A percentile compares a stretch with the other conserved stretches of the same genome.
Conservation (phyloP, 306 rosid species). For the Arachis stenosperma region DNA sequence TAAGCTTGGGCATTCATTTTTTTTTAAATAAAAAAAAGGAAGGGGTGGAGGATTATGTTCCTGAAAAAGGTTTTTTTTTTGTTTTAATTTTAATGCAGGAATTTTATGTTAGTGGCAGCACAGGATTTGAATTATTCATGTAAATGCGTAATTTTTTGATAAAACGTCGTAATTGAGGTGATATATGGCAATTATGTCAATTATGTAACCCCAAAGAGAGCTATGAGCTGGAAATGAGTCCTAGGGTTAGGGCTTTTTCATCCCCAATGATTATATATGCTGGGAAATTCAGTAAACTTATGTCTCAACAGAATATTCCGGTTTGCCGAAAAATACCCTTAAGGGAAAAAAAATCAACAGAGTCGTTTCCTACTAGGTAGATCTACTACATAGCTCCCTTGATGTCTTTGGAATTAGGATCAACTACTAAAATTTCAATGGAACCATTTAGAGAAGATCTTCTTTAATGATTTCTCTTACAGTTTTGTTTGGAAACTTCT, state of each 20-base stretch:
- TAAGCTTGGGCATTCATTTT: not conserved
- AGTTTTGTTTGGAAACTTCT: not conserved
- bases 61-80: conserved; percentile 13
- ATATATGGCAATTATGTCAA: conserved; percentile 3
- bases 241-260: not conserved
- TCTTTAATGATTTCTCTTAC: conserved; percentile 3
- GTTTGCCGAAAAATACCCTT: not conserved
- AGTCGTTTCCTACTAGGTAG: not conserved
- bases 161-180: conserved; percentile 4
- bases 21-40: not conserved
- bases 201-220: not conserved
- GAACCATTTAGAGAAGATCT: not conserved
- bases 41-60: not conserved
- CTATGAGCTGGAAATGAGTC: not conserved
- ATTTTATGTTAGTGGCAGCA: not conserved
- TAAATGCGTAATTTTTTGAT: not conserved
- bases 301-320: not conserved
- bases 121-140: not conserved
- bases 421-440: not conserved
- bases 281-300: not conserved
- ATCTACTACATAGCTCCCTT: not conserved
- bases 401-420: not conserved
- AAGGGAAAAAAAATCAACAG: not conserved
- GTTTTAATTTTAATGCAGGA: not conserved
- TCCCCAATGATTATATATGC: not conserved